Evolutionary conservation across 148 eudicot species (phyloP).

Genomic region (Polygonum aviculare): DNA sequence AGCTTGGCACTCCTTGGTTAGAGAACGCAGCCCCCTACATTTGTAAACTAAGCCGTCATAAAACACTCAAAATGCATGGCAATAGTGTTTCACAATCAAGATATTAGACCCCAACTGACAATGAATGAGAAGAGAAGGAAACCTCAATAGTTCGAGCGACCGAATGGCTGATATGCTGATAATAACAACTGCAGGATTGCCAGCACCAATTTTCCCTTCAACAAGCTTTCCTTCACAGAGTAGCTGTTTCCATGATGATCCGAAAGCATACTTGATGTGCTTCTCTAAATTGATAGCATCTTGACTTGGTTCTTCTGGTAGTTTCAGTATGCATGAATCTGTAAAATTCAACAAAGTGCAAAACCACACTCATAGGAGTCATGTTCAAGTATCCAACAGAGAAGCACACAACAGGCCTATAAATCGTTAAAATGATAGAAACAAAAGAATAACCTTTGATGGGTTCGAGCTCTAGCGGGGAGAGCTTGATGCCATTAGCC

Average conservation of each 20-base stretch:
- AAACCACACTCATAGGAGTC: not conserved
- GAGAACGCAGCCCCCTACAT: conserved; percentile 61
- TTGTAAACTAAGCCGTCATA: not conserved
- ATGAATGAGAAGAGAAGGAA: conserved; percentile 11
- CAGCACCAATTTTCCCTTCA: conserved; percentile 70
- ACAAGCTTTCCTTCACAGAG: conserved; percentile 51
- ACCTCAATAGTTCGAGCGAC: conserved; percentile 87
- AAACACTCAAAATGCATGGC: not conserved
- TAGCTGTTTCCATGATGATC: conserved; percentile 61
- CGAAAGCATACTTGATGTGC: conserved; percentile 62
- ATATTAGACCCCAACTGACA: not conserved
- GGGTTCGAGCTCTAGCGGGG: conserved; percentile 71
- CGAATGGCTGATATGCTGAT: conserved; percentile 74
- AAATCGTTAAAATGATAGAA: not conserved
- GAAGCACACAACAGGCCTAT: not conserved
- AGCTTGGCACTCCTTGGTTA: conserved; percentile 77
- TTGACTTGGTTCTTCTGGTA: conserved; percentile 37
- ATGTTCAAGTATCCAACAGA: not conserved
- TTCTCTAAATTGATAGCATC: conserved; percentile 41
- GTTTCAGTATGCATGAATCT: conserved; percentile 54
- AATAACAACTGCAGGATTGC: conserved; percentile 72
- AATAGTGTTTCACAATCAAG: not conserved
- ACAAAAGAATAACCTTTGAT: conserved; percentile 34
- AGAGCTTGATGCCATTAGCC: conserved; percentile 48
- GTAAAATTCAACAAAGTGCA: conserved; percentile 15